Base-by-base conservation (phyloP, 2,329 filamentous ascomycete genomes). In the Beauveria varroae region DNA sequence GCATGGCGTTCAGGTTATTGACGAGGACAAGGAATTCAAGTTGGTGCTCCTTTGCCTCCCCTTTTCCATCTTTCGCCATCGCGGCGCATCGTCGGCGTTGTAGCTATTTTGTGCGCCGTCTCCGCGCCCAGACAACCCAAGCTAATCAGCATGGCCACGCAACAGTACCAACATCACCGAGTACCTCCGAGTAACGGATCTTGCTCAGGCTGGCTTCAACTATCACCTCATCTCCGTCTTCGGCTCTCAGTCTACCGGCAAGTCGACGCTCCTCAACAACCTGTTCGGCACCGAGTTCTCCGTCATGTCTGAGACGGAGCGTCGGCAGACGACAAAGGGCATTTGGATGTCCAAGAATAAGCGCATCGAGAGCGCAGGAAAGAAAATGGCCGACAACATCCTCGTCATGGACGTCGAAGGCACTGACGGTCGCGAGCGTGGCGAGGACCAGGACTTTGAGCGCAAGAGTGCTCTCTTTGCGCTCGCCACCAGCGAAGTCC, bases 271-370 rank as follows among this genome's bases (percentile, higher is more conserved):
- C 51, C 86, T 99, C 66, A 99, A 99, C 79, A 83, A 93, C 76
- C 86, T 99, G 62, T 99, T 99, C 73, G 91, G 91, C 65, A 99
- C 95, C 67, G 84, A 93, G 62, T 99, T 99, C 78, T 93, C 91
- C 67, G 93, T 99, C 72, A 99, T 99, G 95, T 91, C 91, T 68
- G 95, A 99, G 81, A 83, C 86, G 64, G 92, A 97, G 75, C 86
- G 95, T 66, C 87, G 92, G 64, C 95, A 99, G 81, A 99, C 95
- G 0, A 99, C 95, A 50, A 99, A 98, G 80, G 95, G 95, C 72
- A 99, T 99, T 73, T 99, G 95, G 95, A 89, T 99, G 88, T 96
- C 93, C 66, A 96, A 96, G 80, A 98, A 98, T 77, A 96, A 96
- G 79, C 81, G 82, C 67, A 75, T 78, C 65, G 74, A 78, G 62